Percentiles rank a stretch among this genome's conserved stretches.
Conservation (phyloP, 768 basidiomycete genomes). For the Leccinum broughii region DNA sequence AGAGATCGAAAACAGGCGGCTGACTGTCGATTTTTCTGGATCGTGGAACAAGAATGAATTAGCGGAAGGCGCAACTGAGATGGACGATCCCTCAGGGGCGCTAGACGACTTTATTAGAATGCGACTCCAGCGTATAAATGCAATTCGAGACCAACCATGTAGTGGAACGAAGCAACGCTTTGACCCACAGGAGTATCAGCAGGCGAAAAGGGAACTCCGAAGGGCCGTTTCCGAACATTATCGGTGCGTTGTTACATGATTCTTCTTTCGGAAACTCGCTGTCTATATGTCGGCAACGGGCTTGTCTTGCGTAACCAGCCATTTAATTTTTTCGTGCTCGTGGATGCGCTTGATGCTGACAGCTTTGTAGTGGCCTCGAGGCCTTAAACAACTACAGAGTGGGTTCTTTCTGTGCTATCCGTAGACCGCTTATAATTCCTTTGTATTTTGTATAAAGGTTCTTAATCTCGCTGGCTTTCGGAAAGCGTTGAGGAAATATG, state of each 20-base stretch:
- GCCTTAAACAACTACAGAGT: conserved; percentile 89
- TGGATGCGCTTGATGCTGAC: conserved; percentile 11
- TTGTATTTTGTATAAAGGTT: conserved; percentile 45
- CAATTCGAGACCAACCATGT: not conserved
- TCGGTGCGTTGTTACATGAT: conserved; percentile 42
- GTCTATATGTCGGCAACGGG: not conserved
- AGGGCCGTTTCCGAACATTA: conserved; percentile 85
- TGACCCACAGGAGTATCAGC: conserved; percentile 77
- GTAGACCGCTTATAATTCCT: not conserved
- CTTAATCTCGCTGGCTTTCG: conserved; percentile 90
- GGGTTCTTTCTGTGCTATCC: not conserved
- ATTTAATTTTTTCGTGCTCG: not conserved
- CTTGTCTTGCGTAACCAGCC: not conserved
- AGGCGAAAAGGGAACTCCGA: conserved; percentile 84
- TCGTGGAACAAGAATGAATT: not conserved
- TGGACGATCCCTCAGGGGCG: not conserved
- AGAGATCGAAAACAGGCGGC: conserved; percentile 1
- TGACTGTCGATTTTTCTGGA: not conserved
- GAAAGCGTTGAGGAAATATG: conserved; percentile 84
- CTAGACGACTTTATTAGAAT: not conserved
- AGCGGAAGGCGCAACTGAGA: not conserved
- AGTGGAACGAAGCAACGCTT: conserved; percentile 20
- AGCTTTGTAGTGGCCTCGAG: conserved; percentile 62
- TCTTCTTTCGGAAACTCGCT: not conserved
- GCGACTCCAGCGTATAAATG: not conserved